Conservation (phyloP, 148 eudicot genomes). For the Camellia granthamiana region DNA sequence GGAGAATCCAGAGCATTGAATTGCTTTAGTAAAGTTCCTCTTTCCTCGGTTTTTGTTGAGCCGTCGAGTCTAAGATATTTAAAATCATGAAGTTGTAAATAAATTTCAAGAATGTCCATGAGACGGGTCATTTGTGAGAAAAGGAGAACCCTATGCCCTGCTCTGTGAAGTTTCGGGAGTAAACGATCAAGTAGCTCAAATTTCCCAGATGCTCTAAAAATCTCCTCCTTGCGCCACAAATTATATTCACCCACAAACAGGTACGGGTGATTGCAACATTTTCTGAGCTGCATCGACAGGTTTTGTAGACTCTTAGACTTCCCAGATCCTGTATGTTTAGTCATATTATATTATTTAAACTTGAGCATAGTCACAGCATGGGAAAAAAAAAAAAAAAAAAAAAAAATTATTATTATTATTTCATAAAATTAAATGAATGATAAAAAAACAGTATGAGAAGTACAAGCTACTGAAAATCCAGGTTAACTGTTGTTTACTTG, state of each 20-base stretch:
- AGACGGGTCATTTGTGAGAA: conserved; percentile 98
- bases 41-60: conserved; percentile 85
- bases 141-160: conserved; percentile 89
- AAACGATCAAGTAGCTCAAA: conserved; percentile 96
- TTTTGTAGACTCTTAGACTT: conserved; percentile 84
- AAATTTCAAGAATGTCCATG: conserved; percentile 80
- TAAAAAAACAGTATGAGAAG: background rate
- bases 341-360: conserved; percentile 1
- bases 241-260: conserved; percentile 74
- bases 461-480: background rate
- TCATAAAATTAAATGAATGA: background rate
- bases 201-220: conserved; percentile 91
- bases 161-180: conserved; percentile 84
- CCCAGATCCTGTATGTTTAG: conserved; percentile 57
- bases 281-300: conserved; percentile 93
- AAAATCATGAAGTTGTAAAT: conserved; percentile 70
- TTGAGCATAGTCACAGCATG: background rate
- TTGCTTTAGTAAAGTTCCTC: conserved; percentile 75
- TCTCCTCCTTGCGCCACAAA: conserved; percentile 70
- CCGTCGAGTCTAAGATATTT: conserved; percentile 91
- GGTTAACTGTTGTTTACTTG: background rate
- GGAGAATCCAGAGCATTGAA: conserved; percentile 96
- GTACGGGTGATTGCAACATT: conserved; percentile 98
- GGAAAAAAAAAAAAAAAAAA: background rate
- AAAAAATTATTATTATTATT: background rate